These are phyloP conservation scores for Sphaerulina populicola DNA, from an alignment of 2,329 filamentous ascomycete species.

Conservation along the genomic window DNA sequence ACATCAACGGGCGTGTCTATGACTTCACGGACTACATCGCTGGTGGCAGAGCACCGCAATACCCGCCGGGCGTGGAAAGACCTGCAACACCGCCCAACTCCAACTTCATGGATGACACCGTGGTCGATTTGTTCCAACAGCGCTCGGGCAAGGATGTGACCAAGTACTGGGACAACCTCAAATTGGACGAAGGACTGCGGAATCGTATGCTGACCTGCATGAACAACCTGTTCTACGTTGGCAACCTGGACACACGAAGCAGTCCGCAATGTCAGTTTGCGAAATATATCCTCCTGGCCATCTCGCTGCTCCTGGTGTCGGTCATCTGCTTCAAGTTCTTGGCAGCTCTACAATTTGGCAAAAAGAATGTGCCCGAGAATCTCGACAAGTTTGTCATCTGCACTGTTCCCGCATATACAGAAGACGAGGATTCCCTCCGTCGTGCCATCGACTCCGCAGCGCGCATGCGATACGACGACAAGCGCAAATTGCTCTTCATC, in stretches of 20 bases:
- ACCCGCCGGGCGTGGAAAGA: conserved; percentile 48
- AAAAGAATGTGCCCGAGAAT: conserved; percentile 86
- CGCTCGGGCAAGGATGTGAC: conserved; percentile 71
- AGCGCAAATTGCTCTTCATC: conserved; percentile 87
- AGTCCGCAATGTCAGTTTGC: conserved; percentile 79
- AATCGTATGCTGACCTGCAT: conserved; percentile 70
- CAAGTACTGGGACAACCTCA: conserved; percentile 69
- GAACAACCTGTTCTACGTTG: conserved; percentile 91
- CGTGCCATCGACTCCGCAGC: conserved; percentile 95
- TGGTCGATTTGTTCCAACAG: conserved; percentile 68
- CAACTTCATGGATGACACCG: conserved; percentile 71
- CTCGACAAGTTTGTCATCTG: conserved; percentile 98
- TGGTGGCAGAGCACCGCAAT: conserved; percentile 61
- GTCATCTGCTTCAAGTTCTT: conserved; percentile 96
- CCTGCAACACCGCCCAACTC: conserved; percentile 43
- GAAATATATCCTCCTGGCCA: conserved; percentile 76
- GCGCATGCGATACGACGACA: conserved; percentile 94
- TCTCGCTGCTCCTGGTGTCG: conserved; percentile 68
- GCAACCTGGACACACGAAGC: conserved; percentile 82
- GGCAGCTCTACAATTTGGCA: conserved; percentile 86
- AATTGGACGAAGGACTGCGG: conserved; percentile 50
- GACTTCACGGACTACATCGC: conserved; percentile 77
- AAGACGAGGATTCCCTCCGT: conserved; percentile 93
- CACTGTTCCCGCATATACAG: conserved; percentile 94
- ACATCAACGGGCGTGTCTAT: conserved; percentile 72